phyloP scores from a whole-genome alignment of 2,329 filamentous ascomycete genomes.

The Botrytis byssoidea region DNA sequence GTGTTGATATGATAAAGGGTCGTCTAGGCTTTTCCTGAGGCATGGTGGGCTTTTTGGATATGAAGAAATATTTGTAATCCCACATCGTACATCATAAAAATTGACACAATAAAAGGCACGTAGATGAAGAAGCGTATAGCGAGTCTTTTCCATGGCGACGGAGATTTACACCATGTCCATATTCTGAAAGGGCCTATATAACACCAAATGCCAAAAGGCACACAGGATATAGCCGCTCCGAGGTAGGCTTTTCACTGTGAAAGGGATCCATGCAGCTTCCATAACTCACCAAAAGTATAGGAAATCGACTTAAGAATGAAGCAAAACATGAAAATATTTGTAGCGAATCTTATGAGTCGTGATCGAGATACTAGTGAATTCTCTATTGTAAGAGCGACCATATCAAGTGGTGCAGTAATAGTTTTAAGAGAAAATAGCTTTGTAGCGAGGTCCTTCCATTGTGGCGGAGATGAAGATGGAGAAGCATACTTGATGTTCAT shows the following conservation, averaged over 20 bases:
- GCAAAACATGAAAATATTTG: rapidly evolving
- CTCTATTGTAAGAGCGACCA: not conserved
- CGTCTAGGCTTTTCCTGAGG: not conserved
- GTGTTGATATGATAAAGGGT: not conserved
- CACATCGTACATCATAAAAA: not conserved
- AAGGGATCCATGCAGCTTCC: not conserved
- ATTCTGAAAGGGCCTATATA: not conserved
- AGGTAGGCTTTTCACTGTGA: rapidly evolving
- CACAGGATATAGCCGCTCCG: not conserved
- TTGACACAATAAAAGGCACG: not conserved
- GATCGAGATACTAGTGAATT: not conserved
- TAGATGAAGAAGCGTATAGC: not conserved
- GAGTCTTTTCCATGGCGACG: not conserved
- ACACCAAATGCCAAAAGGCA: not conserved
- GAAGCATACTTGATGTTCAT: not conserved
- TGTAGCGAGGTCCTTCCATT: not conserved
- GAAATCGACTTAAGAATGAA: not conserved
- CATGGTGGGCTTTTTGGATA: rapidly evolving
- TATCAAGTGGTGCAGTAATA: not conserved
- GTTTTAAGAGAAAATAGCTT: not conserved
- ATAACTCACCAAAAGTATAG: rapidly evolving
- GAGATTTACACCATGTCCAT: not conserved
- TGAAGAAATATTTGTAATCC: too few relatives aligned
- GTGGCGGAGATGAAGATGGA: not conserved
- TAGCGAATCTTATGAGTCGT: not conserved